These are phyloP conservation scores for Saturnispora quitensis DNA, from an alignment of 805 yeast genomes.

Conservation along the genomic window DNA sequence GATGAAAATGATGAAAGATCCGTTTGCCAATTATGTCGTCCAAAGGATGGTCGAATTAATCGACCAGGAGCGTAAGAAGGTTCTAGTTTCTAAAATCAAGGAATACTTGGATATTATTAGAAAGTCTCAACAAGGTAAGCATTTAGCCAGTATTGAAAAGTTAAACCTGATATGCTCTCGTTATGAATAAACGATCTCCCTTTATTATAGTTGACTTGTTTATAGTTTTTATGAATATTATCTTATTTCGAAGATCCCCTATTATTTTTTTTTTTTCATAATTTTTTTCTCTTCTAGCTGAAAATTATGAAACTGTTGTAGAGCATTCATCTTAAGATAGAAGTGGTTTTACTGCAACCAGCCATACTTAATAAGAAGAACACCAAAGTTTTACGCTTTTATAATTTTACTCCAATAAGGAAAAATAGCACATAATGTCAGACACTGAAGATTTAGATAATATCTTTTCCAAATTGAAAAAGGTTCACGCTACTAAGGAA, in stretches of 20 bases:
- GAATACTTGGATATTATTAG: slow-evolving; percentile 71
- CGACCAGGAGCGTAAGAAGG: slow-evolving; percentile 56
- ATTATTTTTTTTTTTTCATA: too few relatives aligned
- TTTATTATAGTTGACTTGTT: background rate
- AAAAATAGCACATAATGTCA: slow-evolving; percentile 1
- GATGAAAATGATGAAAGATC: slow-evolving; percentile 93
- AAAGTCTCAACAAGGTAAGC: slow-evolving; percentile 67
- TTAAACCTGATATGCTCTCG: slow-evolving; percentile 49
- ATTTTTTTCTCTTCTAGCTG: background rate
- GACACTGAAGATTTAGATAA: slow-evolving; percentile 24
- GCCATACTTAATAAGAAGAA: too few relatives aligned
- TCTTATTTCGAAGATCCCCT: background rate
- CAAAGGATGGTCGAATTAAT: slow-evolving; percentile 87
- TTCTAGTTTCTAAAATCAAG: slow-evolving; percentile 65
- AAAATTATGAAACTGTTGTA: background rate
- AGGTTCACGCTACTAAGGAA: slow-evolving; percentile 1
- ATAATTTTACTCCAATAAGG: background rate
- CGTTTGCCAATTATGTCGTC: slow-evolving; percentile 94
- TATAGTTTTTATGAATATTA: slow-evolving; percentile 1
- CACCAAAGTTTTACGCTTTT: too few relatives aligned
- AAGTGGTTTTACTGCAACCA: background rate
- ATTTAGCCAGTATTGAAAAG: slow-evolving; percentile 74
- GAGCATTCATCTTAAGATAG: background rate
- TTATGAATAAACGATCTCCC: slow-evolving; percentile 12
- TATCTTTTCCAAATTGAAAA: slow-evolving; percentile 21